A percentile compares a stretch with the other conserved stretches of the same genome.
phyloP scores from a whole-genome alignment of 2,329 filamentous ascomycete genomes.

The Colletotrichum paranaense region DNA sequence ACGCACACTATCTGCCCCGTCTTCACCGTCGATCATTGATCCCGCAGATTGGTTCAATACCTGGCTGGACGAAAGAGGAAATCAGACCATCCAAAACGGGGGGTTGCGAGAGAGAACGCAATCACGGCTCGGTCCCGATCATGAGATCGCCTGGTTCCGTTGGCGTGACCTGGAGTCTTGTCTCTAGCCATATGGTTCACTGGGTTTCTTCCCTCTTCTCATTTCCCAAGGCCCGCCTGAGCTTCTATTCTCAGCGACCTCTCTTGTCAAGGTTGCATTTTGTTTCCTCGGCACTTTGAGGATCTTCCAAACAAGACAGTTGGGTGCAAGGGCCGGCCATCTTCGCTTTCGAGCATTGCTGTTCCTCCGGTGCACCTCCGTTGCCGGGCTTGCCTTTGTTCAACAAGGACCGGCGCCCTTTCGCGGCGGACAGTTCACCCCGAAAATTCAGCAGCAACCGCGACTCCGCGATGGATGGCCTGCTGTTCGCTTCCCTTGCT shows the following conservation, averaged over 20 bases:
- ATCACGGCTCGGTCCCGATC: constrained; percentile 26
- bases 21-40: constrained; percentile 30
- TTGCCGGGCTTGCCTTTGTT: constrained; percentile 8
- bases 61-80: constrained; percentile 23
- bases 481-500: not conserved
- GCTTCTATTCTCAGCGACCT: constrained; percentile 10
- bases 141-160: constrained; percentile 19
- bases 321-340: not conserved
- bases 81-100: constrained; percentile 10
- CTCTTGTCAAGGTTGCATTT: constrained; percentile 7
- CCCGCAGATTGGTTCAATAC: constrained; percentile 27
- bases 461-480: not conserved
- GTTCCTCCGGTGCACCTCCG: constrained; percentile 21
- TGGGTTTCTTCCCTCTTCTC: constrained; percentile 1
- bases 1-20: constrained; percentile 15
- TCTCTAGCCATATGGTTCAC: constrained; percentile 8
- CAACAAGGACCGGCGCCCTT: constrained; percentile 1
- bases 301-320: constrained; percentile 8
- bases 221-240: constrained; percentile 13
- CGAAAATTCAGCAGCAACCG: not conserved
- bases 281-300: constrained; percentile 24
- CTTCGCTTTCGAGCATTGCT: not conserved
- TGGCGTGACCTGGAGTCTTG: not conserved
- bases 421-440: not conserved
- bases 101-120: not conserved